Conservation (phyloP, 352 stramenopile species). For the Phytopythium montanum region DNA sequence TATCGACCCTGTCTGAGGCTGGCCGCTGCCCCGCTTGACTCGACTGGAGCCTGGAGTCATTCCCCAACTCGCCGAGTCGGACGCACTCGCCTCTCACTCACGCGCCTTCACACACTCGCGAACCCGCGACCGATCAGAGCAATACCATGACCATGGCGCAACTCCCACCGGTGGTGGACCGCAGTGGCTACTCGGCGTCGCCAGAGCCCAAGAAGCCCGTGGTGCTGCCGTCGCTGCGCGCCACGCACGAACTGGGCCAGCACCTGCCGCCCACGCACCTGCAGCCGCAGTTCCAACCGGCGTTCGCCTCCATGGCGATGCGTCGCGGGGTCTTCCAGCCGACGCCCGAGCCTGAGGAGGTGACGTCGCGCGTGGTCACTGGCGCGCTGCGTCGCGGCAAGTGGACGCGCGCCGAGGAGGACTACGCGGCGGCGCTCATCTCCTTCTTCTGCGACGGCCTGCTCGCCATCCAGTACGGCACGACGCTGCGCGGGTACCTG, state of each 20-base stretch:
- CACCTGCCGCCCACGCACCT: constrained; percentile 20
- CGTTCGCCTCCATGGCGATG: constrained; percentile 3
- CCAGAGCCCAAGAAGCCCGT: constrained; percentile 10
- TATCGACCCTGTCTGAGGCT: background rate
- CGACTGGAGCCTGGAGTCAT: background rate
- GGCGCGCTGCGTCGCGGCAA: constrained; percentile 60
- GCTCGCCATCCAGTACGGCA: constrained; percentile 68
- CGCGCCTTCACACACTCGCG: background rate
- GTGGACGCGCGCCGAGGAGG: constrained; percentile 65
- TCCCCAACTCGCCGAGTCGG: background rate
- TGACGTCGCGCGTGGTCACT: constrained; percentile 16
- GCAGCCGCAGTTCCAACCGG: constrained; percentile 10
- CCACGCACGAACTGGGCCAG: constrained; percentile 20
- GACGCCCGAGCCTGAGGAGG: background rate
- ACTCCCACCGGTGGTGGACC: constrained; percentile 18
- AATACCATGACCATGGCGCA: constrained; percentile 24
- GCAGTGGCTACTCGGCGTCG: background rate
- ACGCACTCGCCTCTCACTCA: background rate
- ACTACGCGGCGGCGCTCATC: constrained; percentile 63
- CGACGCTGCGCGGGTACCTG: constrained; percentile 70
- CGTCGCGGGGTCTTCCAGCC: background rate
- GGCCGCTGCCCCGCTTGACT: background rate
- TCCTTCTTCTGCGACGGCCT: constrained; percentile 64
- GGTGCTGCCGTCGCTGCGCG: constrained; percentile 25
- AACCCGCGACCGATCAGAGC: background rate